phyloP scores from a whole-genome alignment of 225 moss, liverwort and hornwort species.

The Neckera pumila region DNA sequence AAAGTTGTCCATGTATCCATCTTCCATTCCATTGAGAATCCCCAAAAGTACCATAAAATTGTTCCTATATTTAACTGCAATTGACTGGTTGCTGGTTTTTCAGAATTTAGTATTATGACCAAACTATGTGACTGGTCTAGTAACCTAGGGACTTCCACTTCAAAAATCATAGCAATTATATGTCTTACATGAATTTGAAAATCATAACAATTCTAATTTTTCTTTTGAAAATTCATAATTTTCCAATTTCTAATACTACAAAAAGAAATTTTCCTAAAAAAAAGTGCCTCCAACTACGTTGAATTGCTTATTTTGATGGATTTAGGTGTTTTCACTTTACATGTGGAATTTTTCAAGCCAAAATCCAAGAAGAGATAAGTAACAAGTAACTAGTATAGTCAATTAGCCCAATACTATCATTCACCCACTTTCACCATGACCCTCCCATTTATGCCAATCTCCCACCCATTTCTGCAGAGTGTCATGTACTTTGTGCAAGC shows the following conservation, averaged over 20 bases:
- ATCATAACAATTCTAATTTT: not conserved
- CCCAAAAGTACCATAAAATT: not conserved
- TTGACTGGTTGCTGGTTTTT: not conserved
- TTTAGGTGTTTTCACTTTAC: not conserved
- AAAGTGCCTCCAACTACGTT: not conserved
- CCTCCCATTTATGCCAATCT: too few relatives aligned
- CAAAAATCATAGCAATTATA: not conserved
- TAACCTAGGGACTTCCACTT: accelerated
- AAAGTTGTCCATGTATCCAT: too few relatives aligned
- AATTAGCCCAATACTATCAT: too few relatives aligned
- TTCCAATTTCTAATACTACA: not conserved
- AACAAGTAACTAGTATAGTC: too few relatives aligned
- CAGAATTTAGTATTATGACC: accelerated
- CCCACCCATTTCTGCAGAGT: too few relatives aligned
- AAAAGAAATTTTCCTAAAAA: too few relatives aligned
- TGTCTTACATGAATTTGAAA: too few relatives aligned
- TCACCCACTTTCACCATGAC: too few relatives aligned
- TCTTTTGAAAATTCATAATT: not conserved
- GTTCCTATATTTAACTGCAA: not conserved
- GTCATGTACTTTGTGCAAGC: too few relatives aligned
- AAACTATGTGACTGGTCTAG: not conserved
- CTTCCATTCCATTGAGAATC: not conserved
- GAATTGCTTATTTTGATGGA: not conserved
- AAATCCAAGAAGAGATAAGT: not conserved
- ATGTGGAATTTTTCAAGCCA: not conserved